A percentile compares a stretch with the other conserved stretches of the same genome.
Conservation (phyloP, 768 basidiomycete species). For the Nidula microcarpa region DNA sequence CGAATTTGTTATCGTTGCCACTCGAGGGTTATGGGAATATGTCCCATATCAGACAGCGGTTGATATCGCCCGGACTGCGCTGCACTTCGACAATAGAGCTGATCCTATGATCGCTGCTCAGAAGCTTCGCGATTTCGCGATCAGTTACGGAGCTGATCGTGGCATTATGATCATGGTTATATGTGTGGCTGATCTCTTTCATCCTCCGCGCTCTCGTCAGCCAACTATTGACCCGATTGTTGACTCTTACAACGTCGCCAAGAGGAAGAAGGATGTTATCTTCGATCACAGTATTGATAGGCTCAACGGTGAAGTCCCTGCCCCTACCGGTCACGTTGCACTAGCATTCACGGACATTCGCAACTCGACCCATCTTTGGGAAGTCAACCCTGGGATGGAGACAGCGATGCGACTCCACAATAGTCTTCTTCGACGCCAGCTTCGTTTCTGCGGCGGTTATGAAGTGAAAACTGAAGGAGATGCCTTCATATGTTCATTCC, state of each 20-base stretch:
- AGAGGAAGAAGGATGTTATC: constrained; percentile 42
- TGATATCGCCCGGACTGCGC: constrained; percentile 87
- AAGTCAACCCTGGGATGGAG: constrained; percentile 92
- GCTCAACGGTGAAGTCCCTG: constrained; percentile 73
- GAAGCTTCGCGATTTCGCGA: constrained; percentile 93
- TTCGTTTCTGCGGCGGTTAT: constrained; percentile 92
- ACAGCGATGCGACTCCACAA: constrained; percentile 93
- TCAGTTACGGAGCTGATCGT: constrained; percentile 92
- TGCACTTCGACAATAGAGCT: constrained; percentile 54
- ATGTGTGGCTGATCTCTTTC: constrained; percentile 74
- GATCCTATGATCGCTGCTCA: constrained; percentile 84
- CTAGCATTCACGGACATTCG: constrained; percentile 98
- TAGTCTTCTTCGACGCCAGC: constrained; percentile 73
- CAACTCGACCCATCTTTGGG: constrained; percentile 96
- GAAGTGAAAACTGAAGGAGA: constrained; percentile 99
- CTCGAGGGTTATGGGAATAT: constrained; percentile 90
- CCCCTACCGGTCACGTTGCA: constrained; percentile 85
- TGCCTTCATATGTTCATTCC: constrained; percentile 98
- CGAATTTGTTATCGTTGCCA: constrained; percentile 95
- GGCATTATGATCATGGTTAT: constrained; percentile 99
- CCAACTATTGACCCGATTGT: constrained; percentile 40
- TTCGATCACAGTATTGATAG: constrained; percentile 60
- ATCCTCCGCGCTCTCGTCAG: constrained; percentile 37
- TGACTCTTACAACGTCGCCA: constrained; percentile 24
- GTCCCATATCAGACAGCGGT: constrained; percentile 95